Evolutionary conservation across 192 early-diverging fungal genomes (phyloP), one percentile per base, ranked within the genome.

Genomic region (Coemansia sp.): DNA sequence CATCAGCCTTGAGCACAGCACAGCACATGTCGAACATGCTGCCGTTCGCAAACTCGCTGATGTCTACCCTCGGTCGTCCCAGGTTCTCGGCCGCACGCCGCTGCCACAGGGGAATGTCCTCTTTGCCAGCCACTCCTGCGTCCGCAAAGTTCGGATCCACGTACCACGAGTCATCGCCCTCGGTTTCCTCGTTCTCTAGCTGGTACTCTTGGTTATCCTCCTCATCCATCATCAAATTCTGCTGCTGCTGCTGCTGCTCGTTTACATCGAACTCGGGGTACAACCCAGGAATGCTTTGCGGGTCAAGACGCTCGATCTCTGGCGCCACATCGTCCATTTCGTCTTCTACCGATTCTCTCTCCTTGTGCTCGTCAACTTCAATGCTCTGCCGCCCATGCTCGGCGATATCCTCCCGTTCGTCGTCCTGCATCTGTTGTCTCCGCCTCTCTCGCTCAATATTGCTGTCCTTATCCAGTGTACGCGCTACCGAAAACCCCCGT

Each of bases 81-180:
- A 73, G 69, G 59, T 71, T 68, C 12, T 61, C 67, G 2, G 59
- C 53, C 16, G 75, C 75, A 16, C 71, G 75, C 30, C 68, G 71
- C 57, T 82, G 63, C 80, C 80, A 82, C 56, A 82, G 45, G 0
- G 80, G 80, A 43, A 65, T 12, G 15, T 33, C 10, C 18, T 6
- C 57, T 12, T 62, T 57, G 20, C 36, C 46, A 8, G 24, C 45
- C 6, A 16, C 24, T 38, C 66, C 61, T 2, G 16, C 35, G 18
- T 64, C 43, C 5, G 51, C 67, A 52, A 61, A 82, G 2, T 11
- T 56, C 5, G 66, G 23, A 60, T 82, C 80, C 16, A 82, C 69
- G 45, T 77, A 82, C 80, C 80, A 82, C 39, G 80, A 82, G 41
- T 82, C 80, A 33, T 76, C 78, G 21, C 63, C 63, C 38, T 71